Conservation (phyloP, 768 basidiomycete genomes). For the Boletus reticulatus region DNA sequence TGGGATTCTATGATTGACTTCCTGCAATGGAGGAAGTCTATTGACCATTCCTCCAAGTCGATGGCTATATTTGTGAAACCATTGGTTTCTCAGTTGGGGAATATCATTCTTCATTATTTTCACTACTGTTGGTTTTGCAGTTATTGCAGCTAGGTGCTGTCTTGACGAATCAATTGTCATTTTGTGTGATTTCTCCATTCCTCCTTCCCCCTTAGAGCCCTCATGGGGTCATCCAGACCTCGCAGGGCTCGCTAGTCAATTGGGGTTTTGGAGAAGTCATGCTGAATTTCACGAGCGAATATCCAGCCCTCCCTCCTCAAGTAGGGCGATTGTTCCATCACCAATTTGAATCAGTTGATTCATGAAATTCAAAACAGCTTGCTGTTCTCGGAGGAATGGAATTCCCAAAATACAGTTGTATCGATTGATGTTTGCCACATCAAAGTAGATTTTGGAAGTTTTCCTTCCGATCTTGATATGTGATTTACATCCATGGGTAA, state of each 20-base stretch:
- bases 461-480: not conserved
- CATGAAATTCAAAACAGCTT: not conserved
- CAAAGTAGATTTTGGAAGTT: not conserved
- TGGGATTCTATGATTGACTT: not conserved
- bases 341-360: not conserved
- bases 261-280: not conserved
- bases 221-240: too few species aligned
- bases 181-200: too few species aligned
- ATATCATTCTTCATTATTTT: too few species aligned
- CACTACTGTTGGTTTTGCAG: too few species aligned
- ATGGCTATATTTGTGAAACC: not conserved
- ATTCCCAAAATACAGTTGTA: not conserved
- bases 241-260: not conserved
- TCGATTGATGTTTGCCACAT: not conserved
- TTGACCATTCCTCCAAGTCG: not conserved
- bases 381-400: not conserved
- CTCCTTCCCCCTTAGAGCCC: too few species aligned
- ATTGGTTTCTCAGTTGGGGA: not conserved
- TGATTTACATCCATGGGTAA: not conserved
- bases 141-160: too few species aligned
- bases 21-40: not conserved
- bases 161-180: too few species aligned
- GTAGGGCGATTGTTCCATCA: accelerated
- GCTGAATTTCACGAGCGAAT: not conserved
- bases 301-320: not conserved